Evolutionary conservation across 352 stramenopile genomes (phyloP).

Genomic region (Saprolegnia diclina): DNA sequence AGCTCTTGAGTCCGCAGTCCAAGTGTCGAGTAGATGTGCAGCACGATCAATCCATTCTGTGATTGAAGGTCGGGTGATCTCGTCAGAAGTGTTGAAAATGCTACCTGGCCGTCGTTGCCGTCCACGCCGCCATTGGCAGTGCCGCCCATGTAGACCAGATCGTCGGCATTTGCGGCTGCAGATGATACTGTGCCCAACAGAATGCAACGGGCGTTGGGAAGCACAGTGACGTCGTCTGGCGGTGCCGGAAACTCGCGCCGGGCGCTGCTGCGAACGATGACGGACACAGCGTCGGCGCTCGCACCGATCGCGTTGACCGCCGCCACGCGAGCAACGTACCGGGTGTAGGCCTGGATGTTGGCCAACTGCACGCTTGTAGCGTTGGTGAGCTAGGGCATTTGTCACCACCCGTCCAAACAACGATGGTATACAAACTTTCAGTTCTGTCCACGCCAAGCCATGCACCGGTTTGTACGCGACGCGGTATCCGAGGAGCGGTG

Average conservation of each 20-base stretch:
- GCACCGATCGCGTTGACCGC: background rate
- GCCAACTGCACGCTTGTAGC: background rate
- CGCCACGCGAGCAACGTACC: background rate
- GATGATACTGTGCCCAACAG: background rate
- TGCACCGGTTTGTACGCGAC: background rate
- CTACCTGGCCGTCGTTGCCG: constrained; percentile 16
- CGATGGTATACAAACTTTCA: background rate
- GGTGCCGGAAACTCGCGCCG: background rate
- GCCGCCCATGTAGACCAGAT: constrained; percentile 16
- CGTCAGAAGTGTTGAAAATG: background rate
- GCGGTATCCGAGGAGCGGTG: background rate
- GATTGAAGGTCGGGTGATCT: too few relatives aligned
- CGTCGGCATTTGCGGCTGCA: background rate
- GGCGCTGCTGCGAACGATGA: background rate
- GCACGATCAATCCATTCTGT: background rate
- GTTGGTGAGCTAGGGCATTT: background rate
- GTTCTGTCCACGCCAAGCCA: background rate
- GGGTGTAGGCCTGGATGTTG: background rate
- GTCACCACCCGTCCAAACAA: background rate
- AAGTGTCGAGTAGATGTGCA: background rate
- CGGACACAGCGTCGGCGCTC: background rate
- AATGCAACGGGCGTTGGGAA: background rate
- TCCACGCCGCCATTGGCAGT: background rate
- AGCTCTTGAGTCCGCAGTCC: background rate
- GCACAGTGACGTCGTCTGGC: background rate